Evolutionary conservation across 2,329 filamentous ascomycete species (phyloP), one percentile per base, ranked within the genome.

Genomic region (Fusarium fracticaudum): DNA sequence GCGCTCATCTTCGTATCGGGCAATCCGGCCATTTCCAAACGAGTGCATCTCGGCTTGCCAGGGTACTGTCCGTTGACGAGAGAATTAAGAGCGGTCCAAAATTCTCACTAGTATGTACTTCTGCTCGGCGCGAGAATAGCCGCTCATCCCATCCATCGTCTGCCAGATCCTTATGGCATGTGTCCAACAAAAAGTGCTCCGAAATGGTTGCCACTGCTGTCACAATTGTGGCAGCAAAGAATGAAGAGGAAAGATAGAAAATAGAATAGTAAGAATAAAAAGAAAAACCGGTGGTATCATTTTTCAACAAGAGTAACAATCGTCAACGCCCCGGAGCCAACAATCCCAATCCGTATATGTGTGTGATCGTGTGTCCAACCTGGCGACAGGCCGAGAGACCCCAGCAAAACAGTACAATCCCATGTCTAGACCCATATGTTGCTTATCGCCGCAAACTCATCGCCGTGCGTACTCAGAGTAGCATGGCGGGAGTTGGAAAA

Each of bases 231-330:
- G 35, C 47, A 63, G 44, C 37, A 60, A 69, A 60, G 55, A 53
- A 69, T 54, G 66, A 41, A 53, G 45, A 69, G 50, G 31, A 55
- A 59, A 62, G 41, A 63, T 22, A 37, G 24, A 43, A 35, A 60
- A 48, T 47, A 54, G 50, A 60, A 64, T 66, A 18, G 47, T 26
- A 41, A 45, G 45, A 45, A 63, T 38, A 62, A 48, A 62, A 51
- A 41, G 64, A 64, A 71, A 68, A 76, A 69, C 62, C 74, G 53
- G 74, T 78, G 77, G 75, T 78, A 78, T 78, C 77, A 78, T 76
- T 77, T 77, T 70, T 73, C 60, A 75, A 75, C 48, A 73, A 73
- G 54, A 68, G 67, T 69, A 61, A 74, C 55, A 72, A 57, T 74
- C 66, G 67, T 76, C 66, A 78, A 77, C 76, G 75, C 74, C 76